Evolutionary conservation across 768 basidiomycete genomes (phyloP), one percentile per base, ranked within the genome.

Genomic region (Auricularia sp.): DNA sequence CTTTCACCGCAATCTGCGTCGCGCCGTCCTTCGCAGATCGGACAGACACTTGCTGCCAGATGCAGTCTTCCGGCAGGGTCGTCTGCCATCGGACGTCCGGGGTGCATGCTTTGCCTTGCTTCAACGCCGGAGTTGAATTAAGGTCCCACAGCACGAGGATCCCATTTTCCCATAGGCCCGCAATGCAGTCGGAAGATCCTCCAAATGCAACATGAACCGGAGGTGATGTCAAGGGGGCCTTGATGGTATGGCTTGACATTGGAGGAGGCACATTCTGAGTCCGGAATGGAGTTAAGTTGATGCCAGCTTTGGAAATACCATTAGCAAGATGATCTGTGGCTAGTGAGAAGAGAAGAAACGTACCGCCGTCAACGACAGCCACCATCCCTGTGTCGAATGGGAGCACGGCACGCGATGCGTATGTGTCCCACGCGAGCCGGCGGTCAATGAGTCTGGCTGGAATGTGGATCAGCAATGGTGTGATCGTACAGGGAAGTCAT

Each of bases 211-310:
- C 75, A 71, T 95, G 86, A 8, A 87, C 72, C 0, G 94, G 91
- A 0, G 82, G 70, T 7, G 11, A 35, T 14, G 29, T 10, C 33
- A 66, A 51, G 12, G 71, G 60, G 62, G 74, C 21, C 72, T 75
- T 58, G 61, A 84, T 75, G 47, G 75, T 74, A 68, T 81, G 79
- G 1, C 92, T 87, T 1, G 87, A 90, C 93, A 97, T 95, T 0
- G 97, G 97, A n/a, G 97, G 97, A n/a, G 96, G 97, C 3, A 96
- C 83, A 71, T 97, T 98, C 76, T 96, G 91, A 0, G 85, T 83
- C 47, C 94, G 84, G 81, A 98, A 98, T 16, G 97, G 91, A 2
- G 96, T 99, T 47, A 99, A 77, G 3, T 95, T 83, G 64, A 92
- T 76, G 23, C 78, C 79, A 2, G 84, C 94, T 96, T 7, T 3